These are phyloP conservation scores for Dendrobium nobile DNA, from an alignment of 106 monocot species.

Conservation along the genomic window DNA sequence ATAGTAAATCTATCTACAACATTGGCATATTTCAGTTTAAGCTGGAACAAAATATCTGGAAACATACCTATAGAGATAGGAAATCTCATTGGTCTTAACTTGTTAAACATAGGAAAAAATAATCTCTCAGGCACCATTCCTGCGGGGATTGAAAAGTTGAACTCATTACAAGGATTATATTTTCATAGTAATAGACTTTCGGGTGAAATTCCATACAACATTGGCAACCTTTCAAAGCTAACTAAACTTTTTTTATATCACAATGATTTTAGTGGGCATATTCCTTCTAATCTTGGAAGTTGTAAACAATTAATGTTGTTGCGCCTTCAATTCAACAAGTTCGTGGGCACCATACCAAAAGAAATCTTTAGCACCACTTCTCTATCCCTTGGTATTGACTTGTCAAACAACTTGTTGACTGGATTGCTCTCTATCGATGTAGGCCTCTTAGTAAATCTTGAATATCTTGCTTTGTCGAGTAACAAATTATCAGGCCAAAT, in stretches of 20 bases:
- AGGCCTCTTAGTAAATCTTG: background rate
- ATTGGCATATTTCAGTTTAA: background rate
- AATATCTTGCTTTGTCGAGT: background rate
- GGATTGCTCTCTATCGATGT: slow-evolving; percentile 8
- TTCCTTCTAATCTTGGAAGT: background rate
- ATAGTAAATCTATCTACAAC: background rate
- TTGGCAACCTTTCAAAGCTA: background rate
- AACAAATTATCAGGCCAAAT: no score
- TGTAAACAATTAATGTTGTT: background rate
- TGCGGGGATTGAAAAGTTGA: background rate
- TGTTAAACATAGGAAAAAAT: background rate
- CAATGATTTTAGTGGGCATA: background rate
- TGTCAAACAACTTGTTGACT: slow-evolving; percentile 9
- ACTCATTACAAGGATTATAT: background rate
- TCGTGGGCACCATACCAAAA: background rate
- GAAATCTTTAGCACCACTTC: background rate
- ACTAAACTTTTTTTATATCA: background rate
- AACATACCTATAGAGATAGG: background rate
- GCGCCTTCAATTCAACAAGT: background rate
- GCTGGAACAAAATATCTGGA: background rate
- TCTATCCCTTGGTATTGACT: background rate
- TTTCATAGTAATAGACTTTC: background rate
- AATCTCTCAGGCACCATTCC: background rate
- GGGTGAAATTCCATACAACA: background rate
- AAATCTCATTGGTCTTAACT: background rate